phyloP scores from a whole-genome alignment of 2,329 filamentous ascomycete genomes.

The Cercospora brassicicola region DNA sequence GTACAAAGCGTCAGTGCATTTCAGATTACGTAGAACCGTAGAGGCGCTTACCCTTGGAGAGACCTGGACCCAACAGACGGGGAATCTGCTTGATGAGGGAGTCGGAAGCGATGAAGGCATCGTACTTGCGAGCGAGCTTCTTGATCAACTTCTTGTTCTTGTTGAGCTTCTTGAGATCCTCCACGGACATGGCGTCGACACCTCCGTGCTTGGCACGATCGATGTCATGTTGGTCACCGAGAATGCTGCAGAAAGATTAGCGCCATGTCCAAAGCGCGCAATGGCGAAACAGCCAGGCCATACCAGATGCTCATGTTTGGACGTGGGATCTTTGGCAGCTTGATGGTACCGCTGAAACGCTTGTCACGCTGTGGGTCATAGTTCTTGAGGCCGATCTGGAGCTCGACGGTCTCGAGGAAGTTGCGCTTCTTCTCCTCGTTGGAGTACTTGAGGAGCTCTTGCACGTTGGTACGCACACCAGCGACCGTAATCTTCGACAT shows the following conservation, averaged over 20 bases:
- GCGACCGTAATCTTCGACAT: slow-evolving; percentile 84
- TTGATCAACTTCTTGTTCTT: slow-evolving; percentile 99
- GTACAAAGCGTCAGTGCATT: slow-evolving; percentile 39
- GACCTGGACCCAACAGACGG: slow-evolving; percentile 97
- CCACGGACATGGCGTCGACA: slow-evolving; percentile 95
- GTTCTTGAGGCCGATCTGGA: slow-evolving; percentile 89
- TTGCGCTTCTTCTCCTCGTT: slow-evolving; percentile 46
- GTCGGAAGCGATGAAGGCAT: slow-evolving; percentile 97
- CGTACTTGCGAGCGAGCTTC: slow-evolving; percentile 99
- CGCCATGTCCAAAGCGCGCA: not conserved
- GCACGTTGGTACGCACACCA: slow-evolving; percentile 94
- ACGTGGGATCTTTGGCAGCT: slow-evolving; percentile 85
- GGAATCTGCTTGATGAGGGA: slow-evolving; percentile 99
- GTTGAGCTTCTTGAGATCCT: slow-evolving; percentile 99
- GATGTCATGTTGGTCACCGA: slow-evolving; percentile 96
- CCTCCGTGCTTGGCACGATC: slow-evolving; percentile 99
- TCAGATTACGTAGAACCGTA: not conserved
- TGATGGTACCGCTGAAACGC: slow-evolving; percentile 99
- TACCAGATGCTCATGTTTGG: slow-evolving; percentile 86
- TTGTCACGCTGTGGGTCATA: slow-evolving; percentile 99
- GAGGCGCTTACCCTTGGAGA: slow-evolving; percentile 76
- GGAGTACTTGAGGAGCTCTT: slow-evolving; percentile 90
- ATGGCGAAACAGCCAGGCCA: slow-evolving; percentile 25
- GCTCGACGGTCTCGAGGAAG: slow-evolving; percentile 64
- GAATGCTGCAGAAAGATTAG: slow-evolving; percentile 59